Base-by-base conservation (phyloP, 805 yeast species). In the Cyberlindnera meyerae region DNA sequence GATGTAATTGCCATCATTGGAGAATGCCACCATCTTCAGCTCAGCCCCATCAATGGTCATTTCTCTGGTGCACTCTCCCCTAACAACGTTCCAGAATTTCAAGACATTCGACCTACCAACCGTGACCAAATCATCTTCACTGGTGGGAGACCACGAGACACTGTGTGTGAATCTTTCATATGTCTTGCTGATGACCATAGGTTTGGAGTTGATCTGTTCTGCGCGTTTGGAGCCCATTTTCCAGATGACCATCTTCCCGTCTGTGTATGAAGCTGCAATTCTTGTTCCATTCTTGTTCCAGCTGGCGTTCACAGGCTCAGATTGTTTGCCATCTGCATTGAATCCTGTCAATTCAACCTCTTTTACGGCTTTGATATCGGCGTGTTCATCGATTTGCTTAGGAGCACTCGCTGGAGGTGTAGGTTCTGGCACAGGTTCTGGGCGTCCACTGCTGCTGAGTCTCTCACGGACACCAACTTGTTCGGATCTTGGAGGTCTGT, bases 61-160 rank as follows among this genome's bases (percentile, higher is more conserved):
- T 33, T 57, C 57, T 34, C 51, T 50, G 20, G 61, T 55, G 12
- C 58, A 37, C 12, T 47, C 46, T 8, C 72, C 73, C 24, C 51
- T 52, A 17, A 53, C 47, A 16, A 49, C 49, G 27, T 69, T 70
- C 79, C 80, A 71, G 20, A 73, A 42, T 44, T 70, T 69, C 25
- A 77, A 57, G 29, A 42, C 47, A 11, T 62, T 61, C 46, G 74
- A 82, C 20, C 63, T 47, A 6, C 76, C 76, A 24, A 71, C 76
- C 6, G 73, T 61, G 4, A 71, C 77, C 36, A 77, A 60, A 11
- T 61, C 47, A 28, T 61, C 61, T 20, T 74, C 73, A 20, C 62
- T 51, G 14, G 51, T 50, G 1, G 82, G 79, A 31, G 69, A 60
- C 79, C 79, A 77, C 2, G 66, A 47, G 8, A 77, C 40, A 16